phyloP scores from a whole-genome alignment of 495 filamentous ascomycete species.

The Lophiostoma macrostomum region DNA sequence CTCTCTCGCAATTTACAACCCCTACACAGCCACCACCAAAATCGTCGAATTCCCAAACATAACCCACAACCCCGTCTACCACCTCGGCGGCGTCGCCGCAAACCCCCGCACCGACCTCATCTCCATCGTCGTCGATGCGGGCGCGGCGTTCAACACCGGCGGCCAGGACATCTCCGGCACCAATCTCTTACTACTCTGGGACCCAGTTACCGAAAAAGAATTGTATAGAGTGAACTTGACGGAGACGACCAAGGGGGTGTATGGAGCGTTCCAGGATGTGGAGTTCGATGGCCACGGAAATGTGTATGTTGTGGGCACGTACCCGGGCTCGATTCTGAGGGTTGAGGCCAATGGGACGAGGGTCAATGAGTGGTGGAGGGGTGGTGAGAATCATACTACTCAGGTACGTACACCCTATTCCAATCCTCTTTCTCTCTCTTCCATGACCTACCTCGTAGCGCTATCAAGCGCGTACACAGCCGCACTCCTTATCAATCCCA shows the following conservation, averaged over 20 bases:
- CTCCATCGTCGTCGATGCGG: conserved; percentile 6
- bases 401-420: no score
- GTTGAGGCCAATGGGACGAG: not conserved
- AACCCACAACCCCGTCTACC: conserved; percentile 8
- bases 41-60: conserved; percentile 2
- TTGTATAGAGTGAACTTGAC: conserved; percentile 9
- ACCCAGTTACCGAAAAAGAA: not conserved
- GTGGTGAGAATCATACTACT: no score
- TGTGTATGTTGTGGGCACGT: conserved; percentile 7
- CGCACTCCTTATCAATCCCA: no score
- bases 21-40: not conserved
- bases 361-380: conserved; percentile 10
- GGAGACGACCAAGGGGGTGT: conserved; percentile 1
- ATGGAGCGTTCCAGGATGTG: conserved; percentile 12
- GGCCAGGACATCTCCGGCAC: conserved; percentile 14
- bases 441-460: no score
- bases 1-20: conserved; percentile 7
- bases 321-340: not conserved
- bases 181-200: conserved; percentile 1
- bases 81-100: conserved; percentile 6
- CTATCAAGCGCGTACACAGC: no score
- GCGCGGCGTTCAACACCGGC: conserved; percentile 4
- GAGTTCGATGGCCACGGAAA: conserved; percentile 3
- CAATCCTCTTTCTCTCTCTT: no score
- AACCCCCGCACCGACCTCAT: conserved; percentile 8